Percentiles rank a stretch among this genome's conserved stretches.
Evolutionary conservation across 2,329 filamentous ascomycete genomes (phyloP).

Genomic region (Leptosphaerulina australis): DNA sequence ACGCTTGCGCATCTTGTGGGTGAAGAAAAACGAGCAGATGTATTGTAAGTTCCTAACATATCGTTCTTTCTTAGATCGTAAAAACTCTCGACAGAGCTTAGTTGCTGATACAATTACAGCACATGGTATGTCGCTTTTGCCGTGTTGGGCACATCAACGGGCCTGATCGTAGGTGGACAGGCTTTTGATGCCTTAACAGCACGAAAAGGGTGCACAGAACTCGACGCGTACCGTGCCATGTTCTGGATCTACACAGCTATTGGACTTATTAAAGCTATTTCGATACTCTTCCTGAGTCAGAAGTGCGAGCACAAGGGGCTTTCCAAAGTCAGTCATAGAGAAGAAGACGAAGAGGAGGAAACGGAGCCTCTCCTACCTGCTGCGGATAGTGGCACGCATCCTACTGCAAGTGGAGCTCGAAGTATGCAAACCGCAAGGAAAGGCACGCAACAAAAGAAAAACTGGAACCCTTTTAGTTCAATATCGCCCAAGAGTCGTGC

Average conservation of each 20-base stretch:
- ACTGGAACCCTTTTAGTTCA: slow-evolving; percentile 53
- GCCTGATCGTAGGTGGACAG: slow-evolving; percentile 46
- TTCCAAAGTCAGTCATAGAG: neutral
- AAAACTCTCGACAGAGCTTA: neutral
- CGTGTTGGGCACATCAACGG: slow-evolving; percentile 45
- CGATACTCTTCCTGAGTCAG: slow-evolving; percentile 49
- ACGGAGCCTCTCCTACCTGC: slow-evolving; percentile 36
- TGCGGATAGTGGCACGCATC: slow-evolving; percentile 1
- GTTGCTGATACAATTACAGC: slow-evolving; percentile 12
- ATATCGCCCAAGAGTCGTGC: slow-evolving; percentile 63
- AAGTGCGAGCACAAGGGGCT: slow-evolving; percentile 43
- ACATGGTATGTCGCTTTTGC: slow-evolving; percentile 51
- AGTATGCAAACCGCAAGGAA: too few relatives aligned
- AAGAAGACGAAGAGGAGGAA: neutral
- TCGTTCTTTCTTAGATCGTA: neutral
- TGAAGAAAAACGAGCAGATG: slow-evolving; percentile 40
- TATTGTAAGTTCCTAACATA: slow-evolving; percentile 31
- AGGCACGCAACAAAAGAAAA: slow-evolving; percentile 15
- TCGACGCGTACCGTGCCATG: slow-evolving; percentile 49
- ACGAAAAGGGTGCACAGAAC: slow-evolving; percentile 43
- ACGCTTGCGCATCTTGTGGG: slow-evolving; percentile 45
- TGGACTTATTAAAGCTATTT: slow-evolving; percentile 47
- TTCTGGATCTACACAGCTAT: slow-evolving; percentile 54
- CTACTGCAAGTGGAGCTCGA: neutral
- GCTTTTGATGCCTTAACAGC: slow-evolving; percentile 43